Percentiles rank a stretch among this genome's conserved stretches.
Evolutionary conservation across 202 grass and related monocot genomes (phyloP).

Genomic region (Panicum virgatum): DNA sequence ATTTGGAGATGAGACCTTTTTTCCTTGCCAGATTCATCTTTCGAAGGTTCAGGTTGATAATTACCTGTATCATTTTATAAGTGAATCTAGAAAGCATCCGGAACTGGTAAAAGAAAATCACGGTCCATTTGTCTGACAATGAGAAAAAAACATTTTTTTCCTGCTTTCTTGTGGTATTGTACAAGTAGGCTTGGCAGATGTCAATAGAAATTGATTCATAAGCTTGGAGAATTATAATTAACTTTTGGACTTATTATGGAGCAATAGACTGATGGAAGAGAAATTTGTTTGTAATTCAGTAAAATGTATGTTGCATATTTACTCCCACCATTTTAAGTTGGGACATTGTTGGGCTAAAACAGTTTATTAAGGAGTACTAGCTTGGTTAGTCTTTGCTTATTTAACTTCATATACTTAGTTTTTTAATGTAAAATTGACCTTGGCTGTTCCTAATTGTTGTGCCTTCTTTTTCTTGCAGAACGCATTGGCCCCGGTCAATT

Average conservation of each 20-base stretch:
- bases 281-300: not conserved
- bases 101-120: too few relatives aligned
- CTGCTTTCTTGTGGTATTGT: not conserved
- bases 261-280: not conserved
- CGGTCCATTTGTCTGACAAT: not conserved
- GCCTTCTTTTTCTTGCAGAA: conserved; percentile 31
- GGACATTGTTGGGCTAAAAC: not conserved
- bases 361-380: not conserved
- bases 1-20: not conserved
- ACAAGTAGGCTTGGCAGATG: not conserved
- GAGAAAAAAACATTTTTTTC: not conserved
- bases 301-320: not conserved
- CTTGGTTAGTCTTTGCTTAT: not conserved
- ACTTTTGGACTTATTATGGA: not conserved
- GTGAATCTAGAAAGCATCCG: not conserved
- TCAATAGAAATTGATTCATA: not conserved
- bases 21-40: not conserved
- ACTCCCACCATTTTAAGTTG: not conserved
- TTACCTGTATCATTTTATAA: not conserved
- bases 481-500: conserved; percentile 30
- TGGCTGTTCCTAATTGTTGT: conserved; percentile 22
- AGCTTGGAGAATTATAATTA: not conserved
- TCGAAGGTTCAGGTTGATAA: not conserved
- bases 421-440: not conserved
- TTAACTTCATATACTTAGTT: not conserved